Base-by-base conservation (phyloP, 164 flowering plant genomes). In the Chloranthus sessilifolius region DNA sequence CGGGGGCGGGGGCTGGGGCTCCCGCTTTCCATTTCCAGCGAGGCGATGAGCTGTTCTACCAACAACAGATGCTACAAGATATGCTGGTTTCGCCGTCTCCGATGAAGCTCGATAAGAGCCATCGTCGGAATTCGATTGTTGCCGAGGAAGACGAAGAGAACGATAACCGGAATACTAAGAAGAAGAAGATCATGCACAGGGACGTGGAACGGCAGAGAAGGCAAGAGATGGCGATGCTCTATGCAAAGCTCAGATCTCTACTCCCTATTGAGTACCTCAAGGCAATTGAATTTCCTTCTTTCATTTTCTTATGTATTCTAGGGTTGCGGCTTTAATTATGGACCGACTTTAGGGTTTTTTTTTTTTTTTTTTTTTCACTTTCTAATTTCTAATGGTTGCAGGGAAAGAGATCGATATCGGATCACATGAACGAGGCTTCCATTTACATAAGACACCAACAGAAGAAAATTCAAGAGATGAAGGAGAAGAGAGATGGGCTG, bases 381-480 rank as follows among this genome's bases (percentile, higher is more conserved):
- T 45, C 11, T 23, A n/a, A 15, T 11, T 7, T 16, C 40, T 46
- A 16, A 45, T 45, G 48, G 15, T 14, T 39, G 22, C n/a, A 78
- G 80, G 80, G 80, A 52, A 75, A 71, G 68, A 58, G 75, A 7
- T 71, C 80, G 4, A 51, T 53, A 19, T 54, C 66, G 0, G 83
- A 78, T 64, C 72, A 71, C 28, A 60, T 79, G 53, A 29, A 59
- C 25, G 74, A 69, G 63, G 77, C 74, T 0, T 66, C 58, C 37
- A 69, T 56, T 38, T 76, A 79, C 42, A 72, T 73, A 24, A 59
- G 35, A 19, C 38, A 72, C 22, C 47, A 66, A 37, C 43, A 63
- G 52, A 58, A 56, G 47, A 69, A 59, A 58, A 63, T 71, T 25
- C 9, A 60, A 55, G 74, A 62, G 25, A 25, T 79, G 53, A 37